phyloP scores from a whole-genome alignment of 2,329 filamentous ascomycete genomes.

The Sporothrix variecibatus region DNA sequence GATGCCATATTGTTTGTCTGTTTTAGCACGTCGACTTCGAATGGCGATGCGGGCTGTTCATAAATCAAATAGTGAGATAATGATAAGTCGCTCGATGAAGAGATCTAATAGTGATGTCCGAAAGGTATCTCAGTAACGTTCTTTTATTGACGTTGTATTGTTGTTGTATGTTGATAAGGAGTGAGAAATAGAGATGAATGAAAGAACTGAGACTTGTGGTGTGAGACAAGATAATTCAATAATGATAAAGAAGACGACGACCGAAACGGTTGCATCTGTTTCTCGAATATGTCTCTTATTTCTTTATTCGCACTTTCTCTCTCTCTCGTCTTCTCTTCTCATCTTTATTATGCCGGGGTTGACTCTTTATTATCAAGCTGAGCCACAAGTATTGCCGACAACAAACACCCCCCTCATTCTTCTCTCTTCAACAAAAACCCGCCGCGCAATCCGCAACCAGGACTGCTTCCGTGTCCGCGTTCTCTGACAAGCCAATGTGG shows the following conservation, averaged over 20 bases:
- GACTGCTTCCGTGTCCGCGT: background rate
- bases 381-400: background rate
- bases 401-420: background rate
- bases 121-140: slow-evolving; percentile 1
- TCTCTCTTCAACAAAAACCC: background rate
- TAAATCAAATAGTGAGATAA: background rate
- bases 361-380: background rate
- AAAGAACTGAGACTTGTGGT: background rate
- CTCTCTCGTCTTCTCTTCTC: background rate
- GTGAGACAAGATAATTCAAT: background rate
- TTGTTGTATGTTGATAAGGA: background rate
- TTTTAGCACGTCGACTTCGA: too few relatives aligned
- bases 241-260: background rate
- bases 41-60: background rate
- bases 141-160: background rate
- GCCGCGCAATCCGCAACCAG: background rate
- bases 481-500: background rate
- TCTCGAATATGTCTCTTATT: background rate
- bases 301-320: background rate
- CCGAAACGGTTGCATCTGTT: slow-evolving; percentile 1
- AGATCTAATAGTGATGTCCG: background rate
- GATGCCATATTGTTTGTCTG: slow-evolving; percentile 10
- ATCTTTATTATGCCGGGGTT: background rate
- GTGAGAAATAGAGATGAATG: background rate
- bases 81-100: too few relatives aligned